These are phyloP conservation scores for Xylaria acuta DNA, from an alignment of 495 filamentous ascomycete genomes.

Conservation along the genomic window DNA sequence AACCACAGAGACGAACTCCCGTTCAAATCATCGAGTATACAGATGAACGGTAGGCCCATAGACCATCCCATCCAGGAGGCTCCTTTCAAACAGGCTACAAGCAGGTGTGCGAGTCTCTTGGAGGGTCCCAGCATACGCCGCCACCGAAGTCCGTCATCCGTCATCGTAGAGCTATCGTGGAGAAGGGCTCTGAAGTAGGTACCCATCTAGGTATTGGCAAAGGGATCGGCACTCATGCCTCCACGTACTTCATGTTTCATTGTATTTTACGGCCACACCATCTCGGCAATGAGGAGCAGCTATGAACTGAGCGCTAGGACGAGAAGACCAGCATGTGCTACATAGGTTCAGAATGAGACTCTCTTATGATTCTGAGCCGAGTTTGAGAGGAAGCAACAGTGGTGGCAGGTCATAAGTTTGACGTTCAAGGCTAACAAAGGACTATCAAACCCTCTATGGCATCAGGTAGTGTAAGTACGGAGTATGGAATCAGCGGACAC, in stretches of 20 bases:
- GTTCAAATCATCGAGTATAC: not conserved
- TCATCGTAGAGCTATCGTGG: conserved; percentile 17
- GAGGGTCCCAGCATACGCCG: not conserved
- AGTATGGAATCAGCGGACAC: conserved; percentile 15
- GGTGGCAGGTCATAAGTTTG: conserved; percentile 5
- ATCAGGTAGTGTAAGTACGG: conserved; percentile 30
- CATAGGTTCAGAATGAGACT: not conserved
- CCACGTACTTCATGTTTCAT: conserved; percentile 26
- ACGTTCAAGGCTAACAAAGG: not conserved
- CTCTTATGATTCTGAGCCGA: not conserved
- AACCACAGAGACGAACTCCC: conserved; percentile 5
- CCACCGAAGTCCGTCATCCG: conserved; percentile 1
- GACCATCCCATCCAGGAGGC: not conserved
- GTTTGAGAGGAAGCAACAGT: not conserved
- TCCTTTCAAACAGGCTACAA: not conserved
- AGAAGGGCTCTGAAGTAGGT: conserved; percentile 7
- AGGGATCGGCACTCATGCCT: conserved; percentile 25
- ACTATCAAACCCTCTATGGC: conserved; percentile 22
- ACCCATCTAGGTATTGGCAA: conserved; percentile 18
- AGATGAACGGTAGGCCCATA: not conserved
- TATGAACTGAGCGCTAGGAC: conserved; percentile 7
- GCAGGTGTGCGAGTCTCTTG: not conserved
- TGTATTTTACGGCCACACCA: conserved; percentile 27
- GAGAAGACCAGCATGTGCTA: not conserved
- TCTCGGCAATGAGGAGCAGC: conserved; percentile 20